Conservation (phyloP, 352 stramenopile species). For the Globisporangium recalcitrans region DNA sequence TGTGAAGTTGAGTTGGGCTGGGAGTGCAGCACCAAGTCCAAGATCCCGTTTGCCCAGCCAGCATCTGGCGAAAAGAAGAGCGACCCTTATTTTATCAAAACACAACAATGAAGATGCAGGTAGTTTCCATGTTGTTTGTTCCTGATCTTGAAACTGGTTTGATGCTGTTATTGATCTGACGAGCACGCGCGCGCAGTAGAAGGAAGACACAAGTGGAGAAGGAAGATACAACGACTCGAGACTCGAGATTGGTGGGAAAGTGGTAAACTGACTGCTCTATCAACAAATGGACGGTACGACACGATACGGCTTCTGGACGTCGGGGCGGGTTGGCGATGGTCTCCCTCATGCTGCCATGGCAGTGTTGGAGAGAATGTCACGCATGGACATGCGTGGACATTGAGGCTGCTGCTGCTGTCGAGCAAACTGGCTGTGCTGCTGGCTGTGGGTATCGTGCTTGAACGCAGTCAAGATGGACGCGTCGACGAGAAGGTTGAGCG, state of each 20-base stretch:
- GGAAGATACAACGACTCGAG: conserved; percentile 2
- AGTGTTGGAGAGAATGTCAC: conserved; percentile 55
- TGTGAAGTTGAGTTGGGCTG: not conserved
- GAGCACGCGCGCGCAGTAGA: not conserved
- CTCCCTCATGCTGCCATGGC: conserved; percentile 21
- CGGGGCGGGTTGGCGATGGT: not conserved
- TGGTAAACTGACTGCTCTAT: conserved; percentile 10
- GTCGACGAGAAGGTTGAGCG: conserved; percentile 65
- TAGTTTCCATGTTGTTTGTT: conserved; percentile 3
- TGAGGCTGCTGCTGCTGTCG: not conserved
- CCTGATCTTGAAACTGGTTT: conserved; percentile 4
- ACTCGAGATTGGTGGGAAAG: conserved; percentile 2
- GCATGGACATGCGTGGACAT: conserved; percentile 60
- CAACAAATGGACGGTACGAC: conserved; percentile 8
- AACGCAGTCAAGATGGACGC: conserved; percentile 65
- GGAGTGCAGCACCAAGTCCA: not conserved
- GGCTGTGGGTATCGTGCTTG: conserved; percentile 34
- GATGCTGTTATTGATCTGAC: not conserved
- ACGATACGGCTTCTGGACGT: conserved; percentile 3
- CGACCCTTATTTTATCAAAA: conserved; percentile 3
- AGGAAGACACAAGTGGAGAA: not conserved
- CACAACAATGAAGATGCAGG: conserved; percentile 6
- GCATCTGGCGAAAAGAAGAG: not conserved
- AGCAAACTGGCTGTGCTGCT: conserved; percentile 13
- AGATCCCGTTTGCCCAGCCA: not conserved